A percentile compares a stretch with the other conserved stretches of the same genome.
phyloP scores from a whole-genome alignment of 208 protist species.

The Entamoeba moshkovskii region DNA sequence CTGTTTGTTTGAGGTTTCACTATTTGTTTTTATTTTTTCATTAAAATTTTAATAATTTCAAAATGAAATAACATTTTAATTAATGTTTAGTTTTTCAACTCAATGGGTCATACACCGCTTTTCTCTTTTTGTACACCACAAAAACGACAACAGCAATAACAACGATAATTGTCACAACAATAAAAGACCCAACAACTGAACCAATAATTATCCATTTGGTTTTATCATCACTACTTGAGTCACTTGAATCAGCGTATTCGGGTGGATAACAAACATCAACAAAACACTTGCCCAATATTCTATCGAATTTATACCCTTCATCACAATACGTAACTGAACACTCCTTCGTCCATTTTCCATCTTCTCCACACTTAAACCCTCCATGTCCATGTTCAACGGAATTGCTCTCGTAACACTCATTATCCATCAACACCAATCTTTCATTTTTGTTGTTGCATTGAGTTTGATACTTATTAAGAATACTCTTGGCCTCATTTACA shows the following conservation, averaged over 20 bases:
- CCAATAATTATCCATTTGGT: no score
- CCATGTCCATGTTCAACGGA: not conserved
- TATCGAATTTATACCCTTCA: not conserved
- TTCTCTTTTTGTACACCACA: no score
- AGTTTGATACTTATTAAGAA: not conserved
- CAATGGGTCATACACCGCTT: no score
- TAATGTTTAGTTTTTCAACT: no score
- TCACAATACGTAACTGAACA: not conserved
- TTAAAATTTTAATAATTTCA: no score
- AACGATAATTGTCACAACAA: no score
- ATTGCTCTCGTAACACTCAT: not conserved
- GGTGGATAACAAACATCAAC: not conserved
- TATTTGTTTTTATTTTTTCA: no score
- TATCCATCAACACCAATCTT: not conserved
- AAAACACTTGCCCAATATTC: not conserved
- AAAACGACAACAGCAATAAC: no score
- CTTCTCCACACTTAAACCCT: not conserved
- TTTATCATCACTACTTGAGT: no score
- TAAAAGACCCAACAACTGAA: no score
- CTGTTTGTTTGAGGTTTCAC: no score
- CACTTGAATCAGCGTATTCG: not conserved
- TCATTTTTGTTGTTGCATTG: not conserved
- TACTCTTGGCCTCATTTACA: not conserved
- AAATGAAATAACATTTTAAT: no score
- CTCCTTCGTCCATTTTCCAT: not conserved